Conservation (phyloP, 169 alveolate genomes). For the Neospora caninum region DNA sequence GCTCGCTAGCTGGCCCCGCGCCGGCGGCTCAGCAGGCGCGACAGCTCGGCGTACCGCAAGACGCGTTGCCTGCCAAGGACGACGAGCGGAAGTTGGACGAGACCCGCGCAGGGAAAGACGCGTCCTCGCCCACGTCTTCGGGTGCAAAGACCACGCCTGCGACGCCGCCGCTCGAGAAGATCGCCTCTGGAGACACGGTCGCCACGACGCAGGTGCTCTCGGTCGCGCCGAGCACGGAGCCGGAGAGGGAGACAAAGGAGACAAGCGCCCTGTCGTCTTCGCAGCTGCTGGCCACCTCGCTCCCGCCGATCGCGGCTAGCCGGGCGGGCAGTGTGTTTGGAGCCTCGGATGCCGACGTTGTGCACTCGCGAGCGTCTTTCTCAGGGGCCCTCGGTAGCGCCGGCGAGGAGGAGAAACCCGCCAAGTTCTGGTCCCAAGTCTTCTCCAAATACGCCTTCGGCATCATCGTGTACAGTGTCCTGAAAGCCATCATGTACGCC, state of each 20-base stretch:
- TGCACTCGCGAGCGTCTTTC: not conserved
- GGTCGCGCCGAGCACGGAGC: not conserved
- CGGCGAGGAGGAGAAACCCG: conserved; percentile 29
- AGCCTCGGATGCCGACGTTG: not conserved
- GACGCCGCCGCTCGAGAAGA: not conserved
- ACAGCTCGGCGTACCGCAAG: too few relatives aligned
- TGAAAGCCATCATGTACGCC: conserved; percentile 62
- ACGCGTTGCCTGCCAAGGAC: not conserved
- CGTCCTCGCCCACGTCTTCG: not conserved
- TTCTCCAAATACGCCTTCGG: conserved; percentile 55
- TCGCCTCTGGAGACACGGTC: not conserved
- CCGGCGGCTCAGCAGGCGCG: too few relatives aligned
- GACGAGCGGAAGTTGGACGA: not conserved
- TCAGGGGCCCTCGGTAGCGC: not conserved
- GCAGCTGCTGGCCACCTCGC: not conserved
- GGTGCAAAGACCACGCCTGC: not conserved
- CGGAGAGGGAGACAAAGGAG: not conserved
- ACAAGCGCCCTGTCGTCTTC: not conserved
- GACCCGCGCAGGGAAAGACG: not conserved
- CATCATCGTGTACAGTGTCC: conserved; percentile 57
- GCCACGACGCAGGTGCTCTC: not conserved
- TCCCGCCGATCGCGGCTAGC: not conserved
- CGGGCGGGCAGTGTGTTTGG: not conserved
- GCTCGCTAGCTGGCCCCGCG: not conserved
- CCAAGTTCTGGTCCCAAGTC: conserved; percentile 55